Evolutionary conservation across 1,139 yeast genomes (phyloP).

Genomic region (Kurtzmaniella quercitrusa): DNA sequence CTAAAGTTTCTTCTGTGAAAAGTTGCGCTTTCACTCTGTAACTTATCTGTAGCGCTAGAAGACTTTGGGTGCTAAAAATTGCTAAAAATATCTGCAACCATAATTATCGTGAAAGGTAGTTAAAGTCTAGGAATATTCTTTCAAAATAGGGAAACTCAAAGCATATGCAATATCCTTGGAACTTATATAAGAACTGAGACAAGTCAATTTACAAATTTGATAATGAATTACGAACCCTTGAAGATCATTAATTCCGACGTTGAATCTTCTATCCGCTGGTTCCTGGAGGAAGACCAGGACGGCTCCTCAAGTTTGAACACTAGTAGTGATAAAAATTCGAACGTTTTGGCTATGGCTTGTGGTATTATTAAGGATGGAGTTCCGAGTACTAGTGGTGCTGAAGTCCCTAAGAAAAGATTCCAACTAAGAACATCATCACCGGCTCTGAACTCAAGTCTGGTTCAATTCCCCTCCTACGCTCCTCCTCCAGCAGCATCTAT

Average conservation of each 20-base stretch:
- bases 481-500: slow-evolving; percentile 14
- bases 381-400: not conserved
- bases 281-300: not conserved
- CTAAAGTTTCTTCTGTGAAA: too few relatives aligned
- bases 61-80: too few relatives aligned
- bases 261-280: not conserved
- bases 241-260: not conserved
- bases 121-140: too few relatives aligned
- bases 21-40: too few relatives aligned
- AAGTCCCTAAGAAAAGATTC: not conserved
- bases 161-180: too few relatives aligned
- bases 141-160: too few relatives aligned
- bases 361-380: not conserved
- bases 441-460: not conserved
- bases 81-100: too few relatives aligned
- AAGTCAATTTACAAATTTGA: not conserved
- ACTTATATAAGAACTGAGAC: not conserved
- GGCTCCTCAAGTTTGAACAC: not conserved
- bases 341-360: not conserved
- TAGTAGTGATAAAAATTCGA: not conserved
- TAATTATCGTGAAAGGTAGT: too few relatives aligned
- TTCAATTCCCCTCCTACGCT: slow-evolving; percentile 11
- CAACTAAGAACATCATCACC: not conserved
- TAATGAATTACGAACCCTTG: not conserved
- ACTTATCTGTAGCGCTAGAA: too few relatives aligned